Conservation (phyloP, 176 grass and related monocot species). For the Hsuehochloa calcarea region DNA sequence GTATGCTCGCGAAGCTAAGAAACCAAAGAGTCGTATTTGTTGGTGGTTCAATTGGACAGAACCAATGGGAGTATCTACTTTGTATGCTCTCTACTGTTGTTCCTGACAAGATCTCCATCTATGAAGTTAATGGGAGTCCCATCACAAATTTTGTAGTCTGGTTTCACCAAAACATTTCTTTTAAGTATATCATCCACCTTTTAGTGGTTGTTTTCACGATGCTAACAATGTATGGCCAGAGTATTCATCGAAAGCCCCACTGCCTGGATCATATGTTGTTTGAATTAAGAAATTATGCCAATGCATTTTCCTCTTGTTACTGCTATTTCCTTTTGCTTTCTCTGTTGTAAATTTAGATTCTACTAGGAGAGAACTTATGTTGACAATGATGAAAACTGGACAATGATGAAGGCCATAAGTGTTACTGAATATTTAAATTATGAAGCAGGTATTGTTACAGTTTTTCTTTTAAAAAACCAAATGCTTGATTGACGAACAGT, state of each 20-base stretch:
- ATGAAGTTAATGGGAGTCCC: constrained; percentile 76
- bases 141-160: constrained; percentile 44
- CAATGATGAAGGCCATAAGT: constrained; percentile 99
- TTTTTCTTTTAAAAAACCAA: neutral
- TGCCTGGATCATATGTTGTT: neutral
- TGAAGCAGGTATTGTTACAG: constrained; percentile 65
- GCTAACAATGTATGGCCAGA: neutral
- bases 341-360: too few relatives aligned
- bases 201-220: neutral
- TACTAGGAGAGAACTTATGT: too few relatives aligned
- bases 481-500: neutral
- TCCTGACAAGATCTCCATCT: constrained; percentile 69
- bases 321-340: neutral
- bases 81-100: constrained; percentile 72
- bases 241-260: neutral
- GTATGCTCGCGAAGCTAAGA: constrained; percentile 62
- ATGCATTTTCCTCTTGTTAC: neutral
- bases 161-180: neutral
- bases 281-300: neutral
- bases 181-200: constrained; percentile 1
- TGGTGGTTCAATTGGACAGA: constrained; percentile 88
- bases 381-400: constrained; percentile 67
- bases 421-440: constrained; percentile 99
- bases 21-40: constrained; percentile 74
- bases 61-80: constrained; percentile 92